These are phyloP conservation scores for Glaciozyma martinii DNA, from an alignment of 768 basidiomycete species.

Conservation along the genomic window DNA sequence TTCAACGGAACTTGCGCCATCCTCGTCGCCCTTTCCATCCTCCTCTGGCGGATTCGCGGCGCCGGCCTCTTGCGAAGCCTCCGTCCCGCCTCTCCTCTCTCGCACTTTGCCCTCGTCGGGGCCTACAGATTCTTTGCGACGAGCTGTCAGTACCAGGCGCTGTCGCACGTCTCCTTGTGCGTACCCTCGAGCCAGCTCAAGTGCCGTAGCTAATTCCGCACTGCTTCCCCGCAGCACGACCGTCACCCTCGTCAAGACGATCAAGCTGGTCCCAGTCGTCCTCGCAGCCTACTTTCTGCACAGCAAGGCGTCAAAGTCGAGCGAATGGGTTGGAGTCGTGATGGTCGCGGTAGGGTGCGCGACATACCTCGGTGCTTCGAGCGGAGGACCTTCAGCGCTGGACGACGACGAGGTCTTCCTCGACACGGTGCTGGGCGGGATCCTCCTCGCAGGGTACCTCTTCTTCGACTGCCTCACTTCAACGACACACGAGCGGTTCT, in stretches of 20 bases:
- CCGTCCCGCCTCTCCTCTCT: background rate
- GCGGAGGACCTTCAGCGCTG: background rate
- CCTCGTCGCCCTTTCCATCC: background rate
- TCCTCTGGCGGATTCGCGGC: background rate
- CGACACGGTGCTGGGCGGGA: slow-evolving; percentile 15
- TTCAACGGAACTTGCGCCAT: slow-evolving; percentile 14
- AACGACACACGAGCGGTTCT: slow-evolving; percentile 32
- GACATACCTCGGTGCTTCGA: slow-evolving; percentile 24
- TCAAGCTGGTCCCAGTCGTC: slow-evolving; percentile 35
- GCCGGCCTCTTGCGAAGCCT: background rate
- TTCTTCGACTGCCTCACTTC: slow-evolving; percentile 33
- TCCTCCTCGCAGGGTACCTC: slow-evolving; percentile 29
- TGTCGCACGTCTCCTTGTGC: slow-evolving; percentile 13
- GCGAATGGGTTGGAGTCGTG: slow-evolving; percentile 28
- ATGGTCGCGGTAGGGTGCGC: slow-evolving; percentile 30
- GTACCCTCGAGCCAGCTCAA: background rate
- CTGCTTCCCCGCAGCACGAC: slow-evolving; percentile 6
- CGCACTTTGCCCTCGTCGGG: slow-evolving; percentile 14
- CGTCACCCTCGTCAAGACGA: slow-evolving; percentile 25
- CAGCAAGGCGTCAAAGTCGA: slow-evolving; percentile 21
- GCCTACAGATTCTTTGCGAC: slow-evolving; percentile 21
- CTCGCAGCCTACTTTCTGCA: slow-evolving; percentile 28
- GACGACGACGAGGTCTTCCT: slow-evolving; percentile 1
- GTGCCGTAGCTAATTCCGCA: background rate
- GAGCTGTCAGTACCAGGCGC: slow-evolving; percentile 28